Base-by-base conservation (phyloP, 2,329 filamentous ascomycete species). In the Plenodomus biglobosus region DNA sequence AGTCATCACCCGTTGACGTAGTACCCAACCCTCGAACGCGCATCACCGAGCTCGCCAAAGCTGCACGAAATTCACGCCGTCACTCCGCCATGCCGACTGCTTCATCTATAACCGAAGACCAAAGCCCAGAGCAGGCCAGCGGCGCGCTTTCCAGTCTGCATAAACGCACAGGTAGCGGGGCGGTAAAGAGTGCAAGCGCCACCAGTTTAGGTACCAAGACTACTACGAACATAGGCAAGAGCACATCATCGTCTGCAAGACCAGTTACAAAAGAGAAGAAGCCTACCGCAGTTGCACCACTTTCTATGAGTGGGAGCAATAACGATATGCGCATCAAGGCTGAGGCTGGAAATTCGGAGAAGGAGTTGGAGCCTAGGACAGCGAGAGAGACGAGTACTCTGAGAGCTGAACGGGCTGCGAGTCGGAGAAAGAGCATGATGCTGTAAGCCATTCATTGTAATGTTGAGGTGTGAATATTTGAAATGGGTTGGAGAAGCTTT, bases 341-440 rank as follows among this genome's bases (percentile, higher is more conserved):
- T 8, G 44, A 53, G 17, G 45, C 35, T n/a, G 48, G 21, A 40
- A 49, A 27, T 15, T 22, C 40, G 15, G 35, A 44, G 44, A 43
- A 40, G 32, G 42, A 42, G 21, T 46, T 53, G 27, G 47, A 52
- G n/a, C 27, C 27, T 11, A 32, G 39, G 35, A 38, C 53, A 40
- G 27, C 48, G 6, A 52, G 32, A 24, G 58, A 55, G 20, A 58
- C 53, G n/a, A 55, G 55, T 38, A 56, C 59, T 38, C 41, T 67
- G 16, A 59, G 66, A 41, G 62, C 60, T 5, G 72, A 74, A 39
- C 60, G 72, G 39, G 69, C 68, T 20, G 70, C 72, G n/a, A 68
- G 66, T 54, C 57, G 73, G 40, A 61, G 73, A 50, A 70, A 72
- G 58, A 75, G 73, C 54, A 75, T 74, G 73, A 66, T 75, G 69